Conservation (phyloP, 306 rosid genomes). For the Rosa chinensis region DNA sequence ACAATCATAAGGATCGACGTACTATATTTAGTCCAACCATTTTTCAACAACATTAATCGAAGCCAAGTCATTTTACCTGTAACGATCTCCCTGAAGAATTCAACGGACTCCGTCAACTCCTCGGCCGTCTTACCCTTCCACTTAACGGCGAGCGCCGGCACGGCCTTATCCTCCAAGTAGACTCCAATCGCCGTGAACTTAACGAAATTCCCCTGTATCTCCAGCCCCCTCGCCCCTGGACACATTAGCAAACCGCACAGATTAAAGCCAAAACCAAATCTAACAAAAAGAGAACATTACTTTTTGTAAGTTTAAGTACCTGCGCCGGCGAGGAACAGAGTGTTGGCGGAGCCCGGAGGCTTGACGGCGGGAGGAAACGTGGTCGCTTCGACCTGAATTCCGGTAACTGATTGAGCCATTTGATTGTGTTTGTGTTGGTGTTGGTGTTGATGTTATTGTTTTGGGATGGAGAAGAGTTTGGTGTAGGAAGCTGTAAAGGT, state of each 20-base stretch:
- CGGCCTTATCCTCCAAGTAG: slow-evolving; percentile 64
- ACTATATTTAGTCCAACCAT: neutral
- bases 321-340: slow-evolving; percentile 51
- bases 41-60: neutral
- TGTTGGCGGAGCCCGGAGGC: slow-evolving; percentile 47
- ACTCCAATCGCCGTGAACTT: slow-evolving; percentile 72
- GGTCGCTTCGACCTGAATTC: slow-evolving; percentile 33
- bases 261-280: neutral
- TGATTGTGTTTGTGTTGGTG: neutral
- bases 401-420: slow-evolving; percentile 21
- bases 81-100: slow-evolving; percentile 66
- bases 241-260: neutral
- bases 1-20: neutral
- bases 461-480: neutral
- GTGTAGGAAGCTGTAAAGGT: neutral
- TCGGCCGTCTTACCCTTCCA: slow-evolving; percentile 61
- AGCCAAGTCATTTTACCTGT: slow-evolving; percentile 39
- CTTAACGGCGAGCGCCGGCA: slow-evolving; percentile 48
- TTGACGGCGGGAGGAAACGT: slow-evolving; percentile 30
- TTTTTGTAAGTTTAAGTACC: slow-evolving; percentile 20
- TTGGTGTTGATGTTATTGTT: neutral
- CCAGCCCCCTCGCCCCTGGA: slow-evolving; percentile 62
- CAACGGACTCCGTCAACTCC: slow-evolving; percentile 49
- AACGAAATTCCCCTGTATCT: slow-evolving; percentile 52
- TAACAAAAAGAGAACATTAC: neutral